These are phyloP conservation scores for Phalaenopsis aphrodite DNA, from an alignment of 106 monocot genomes.

Conservation along the genomic window DNA sequence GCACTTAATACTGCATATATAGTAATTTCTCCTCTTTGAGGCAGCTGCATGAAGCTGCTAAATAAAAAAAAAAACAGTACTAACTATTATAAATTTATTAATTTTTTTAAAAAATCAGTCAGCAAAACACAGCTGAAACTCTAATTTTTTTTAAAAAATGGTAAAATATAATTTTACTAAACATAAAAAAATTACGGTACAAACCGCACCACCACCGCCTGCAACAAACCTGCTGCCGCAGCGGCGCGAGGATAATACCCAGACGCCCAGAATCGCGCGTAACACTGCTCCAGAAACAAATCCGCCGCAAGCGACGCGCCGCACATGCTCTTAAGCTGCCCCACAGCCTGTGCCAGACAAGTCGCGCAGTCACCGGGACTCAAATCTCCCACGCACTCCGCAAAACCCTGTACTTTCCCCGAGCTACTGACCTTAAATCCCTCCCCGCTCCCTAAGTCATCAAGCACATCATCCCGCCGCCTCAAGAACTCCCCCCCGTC, in stretches of 20 bases:
- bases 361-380: conserved; percentile 32
- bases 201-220: no score
- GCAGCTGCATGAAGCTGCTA: no score
- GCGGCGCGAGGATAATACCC: conserved; percentile 55
- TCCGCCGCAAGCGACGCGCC: conserved; percentile 60
- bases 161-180: no score
- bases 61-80: no score
- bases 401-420: conserved; percentile 65
- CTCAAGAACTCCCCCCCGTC: conserved; percentile 45
- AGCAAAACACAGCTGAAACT: no score
- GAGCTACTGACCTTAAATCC: conserved; percentile 64
- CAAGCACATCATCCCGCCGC: conserved; percentile 69
- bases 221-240: conserved; percentile 25
- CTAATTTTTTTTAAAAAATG: no score
- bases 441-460: conserved; percentile 30
- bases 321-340: conserved; percentile 49
- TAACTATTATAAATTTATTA: no score
- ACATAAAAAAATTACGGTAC: no score
- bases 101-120: no score
- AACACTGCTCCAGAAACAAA: conserved; percentile 76
- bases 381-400: conserved; percentile 80
- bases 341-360: conserved; percentile 62
- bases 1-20: no score
- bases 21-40: no score
- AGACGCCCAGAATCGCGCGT: conserved; percentile 80